Conservation (phyloP, 228 moss, liverwort and hornwort genomes). For the Sphagnum magellanicum region DNA sequence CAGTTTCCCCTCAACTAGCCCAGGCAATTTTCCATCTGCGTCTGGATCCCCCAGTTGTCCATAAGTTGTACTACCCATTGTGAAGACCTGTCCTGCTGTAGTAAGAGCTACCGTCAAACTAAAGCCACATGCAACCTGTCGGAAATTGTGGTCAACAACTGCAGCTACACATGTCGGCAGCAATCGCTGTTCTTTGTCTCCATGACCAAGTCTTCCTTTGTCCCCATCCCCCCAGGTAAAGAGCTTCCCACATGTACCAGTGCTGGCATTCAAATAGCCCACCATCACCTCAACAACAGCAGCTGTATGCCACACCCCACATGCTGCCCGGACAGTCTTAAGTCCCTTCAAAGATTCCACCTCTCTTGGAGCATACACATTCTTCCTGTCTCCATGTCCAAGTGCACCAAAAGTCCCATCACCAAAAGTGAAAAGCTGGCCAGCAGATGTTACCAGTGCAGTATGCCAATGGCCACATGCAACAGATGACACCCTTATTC, state of each 20-base stretch:
- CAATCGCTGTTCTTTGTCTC: slow-evolving; percentile 93
- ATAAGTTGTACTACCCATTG: slow-evolving; percentile 90
- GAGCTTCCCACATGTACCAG: slow-evolving; percentile 89
- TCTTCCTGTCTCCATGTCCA: slow-evolving; percentile 87
- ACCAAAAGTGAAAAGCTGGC: slow-evolving; percentile 94
- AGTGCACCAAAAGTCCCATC: slow-evolving; percentile 98
- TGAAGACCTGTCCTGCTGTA: slow-evolving; percentile 84
- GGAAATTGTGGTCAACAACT: slow-evolving; percentile 90
- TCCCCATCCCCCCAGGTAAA: slow-evolving; percentile 99
- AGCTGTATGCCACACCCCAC: slow-evolving; percentile 98
- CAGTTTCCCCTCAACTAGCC: slow-evolving; percentile 77
- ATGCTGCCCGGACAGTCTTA: slow-evolving; percentile 90
- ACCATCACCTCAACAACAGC: slow-evolving; percentile 99
- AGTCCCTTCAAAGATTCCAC: slow-evolving; percentile 94
- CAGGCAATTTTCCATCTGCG: slow-evolving; percentile 88
- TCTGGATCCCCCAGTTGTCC: slow-evolving; percentile 90
- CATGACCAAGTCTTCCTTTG: slow-evolving; percentile 87
- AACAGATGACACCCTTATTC: slow-evolving; percentile 74
- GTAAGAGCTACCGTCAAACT: slow-evolving; percentile 91
- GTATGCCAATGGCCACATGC: slow-evolving; percentile 99
- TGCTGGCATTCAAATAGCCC: slow-evolving; percentile 70
- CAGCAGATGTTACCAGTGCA: slow-evolving; percentile 81
- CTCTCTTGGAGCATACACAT: slow-evolving; percentile 75
- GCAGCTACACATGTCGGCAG: slow-evolving; percentile 96
- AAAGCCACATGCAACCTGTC: slow-evolving; percentile 87